phyloP scores from a whole-genome alignment of 2,329 filamentous ascomycete genomes.

The Colletotrichum incanum region DNA sequence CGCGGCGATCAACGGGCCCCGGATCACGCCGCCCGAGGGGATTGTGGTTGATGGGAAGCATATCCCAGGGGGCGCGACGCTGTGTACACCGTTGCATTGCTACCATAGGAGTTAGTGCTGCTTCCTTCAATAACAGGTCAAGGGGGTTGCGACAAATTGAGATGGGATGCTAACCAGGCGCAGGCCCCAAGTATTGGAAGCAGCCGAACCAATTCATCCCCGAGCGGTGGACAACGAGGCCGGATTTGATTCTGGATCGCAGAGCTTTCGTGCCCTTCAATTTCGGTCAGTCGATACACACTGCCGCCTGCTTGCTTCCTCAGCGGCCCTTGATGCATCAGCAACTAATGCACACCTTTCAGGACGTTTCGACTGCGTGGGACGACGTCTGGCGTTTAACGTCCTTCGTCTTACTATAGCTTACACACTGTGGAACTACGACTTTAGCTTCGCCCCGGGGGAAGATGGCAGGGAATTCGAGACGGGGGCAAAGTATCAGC shows the following conservation, averaged over 20 bases:
- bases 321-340: not conserved
- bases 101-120: slow-evolving; percentile 28
- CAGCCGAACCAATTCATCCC: slow-evolving; percentile 44
- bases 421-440: slow-evolving; percentile 41
- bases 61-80: slow-evolving; percentile 47
- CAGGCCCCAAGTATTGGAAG: slow-evolving; percentile 36
- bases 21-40: slow-evolving; percentile 47
- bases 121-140: too few relatives aligned
- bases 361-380: slow-evolving; percentile 40
- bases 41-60: slow-evolving; percentile 46
- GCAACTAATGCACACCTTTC: not conserved
- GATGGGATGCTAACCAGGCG: not conserved
- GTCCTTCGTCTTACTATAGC: slow-evolving; percentile 32
- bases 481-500: slow-evolving; percentile 12
- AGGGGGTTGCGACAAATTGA: too few relatives aligned
- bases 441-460: slow-evolving; percentile 37
- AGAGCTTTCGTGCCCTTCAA: slow-evolving; percentile 40
- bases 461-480: slow-evolving; percentile 24
- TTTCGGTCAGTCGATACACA: slow-evolving; percentile 3
- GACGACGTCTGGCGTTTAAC: slow-evolving; percentile 31
- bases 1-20: slow-evolving; percentile 47
- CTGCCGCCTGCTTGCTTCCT: not conserved
- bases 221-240: slow-evolving; percentile 46
- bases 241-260: slow-evolving; percentile 45
- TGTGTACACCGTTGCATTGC: slow-evolving; percentile 27